These are phyloP conservation scores for Jackrogersella multiformis DNA, from an alignment of 495 filamentous ascomycete genomes.

Conservation along the genomic window DNA sequence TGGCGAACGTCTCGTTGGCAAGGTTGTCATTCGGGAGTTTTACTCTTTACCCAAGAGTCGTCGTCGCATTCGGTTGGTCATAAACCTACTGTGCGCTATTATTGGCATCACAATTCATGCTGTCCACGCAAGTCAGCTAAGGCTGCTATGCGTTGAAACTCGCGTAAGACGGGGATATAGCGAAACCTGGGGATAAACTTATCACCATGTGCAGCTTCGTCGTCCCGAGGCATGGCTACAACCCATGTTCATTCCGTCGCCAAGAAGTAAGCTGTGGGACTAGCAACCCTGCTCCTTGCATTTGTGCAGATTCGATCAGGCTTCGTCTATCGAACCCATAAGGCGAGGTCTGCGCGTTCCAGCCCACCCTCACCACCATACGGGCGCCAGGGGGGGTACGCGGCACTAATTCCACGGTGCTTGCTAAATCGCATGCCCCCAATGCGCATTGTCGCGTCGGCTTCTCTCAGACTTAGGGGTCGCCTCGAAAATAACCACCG, in stretches of 20 bases:
- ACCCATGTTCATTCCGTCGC: constrained; percentile 26
- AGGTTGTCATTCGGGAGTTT: constrained; percentile 4
- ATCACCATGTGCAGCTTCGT: constrained; percentile 27
- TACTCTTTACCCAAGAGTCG: constrained; percentile 8
- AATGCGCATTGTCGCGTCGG: constrained; percentile 9
- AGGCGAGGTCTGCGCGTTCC: constrained; percentile 20
- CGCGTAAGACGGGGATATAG: constrained; percentile 12
- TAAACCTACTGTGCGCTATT: constrained; percentile 3
- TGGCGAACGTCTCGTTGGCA: too few relatives aligned
- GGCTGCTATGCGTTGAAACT: constrained; percentile 20
- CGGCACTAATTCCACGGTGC: constrained; percentile 20
- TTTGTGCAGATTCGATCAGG: constrained; percentile 37
- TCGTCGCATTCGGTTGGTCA: constrained; percentile 1
- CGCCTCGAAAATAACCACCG: constrained; percentile 2
- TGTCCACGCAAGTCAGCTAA: constrained; percentile 7
- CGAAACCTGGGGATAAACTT: constrained; percentile 30
- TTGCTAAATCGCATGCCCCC: constrained; percentile 15
- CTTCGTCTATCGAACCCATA: constrained; percentile 38
- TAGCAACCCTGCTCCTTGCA: constrained; percentile 28
- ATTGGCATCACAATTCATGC: constrained; percentile 9
- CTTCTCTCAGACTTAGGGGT: constrained; percentile 12
- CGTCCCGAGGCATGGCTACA: constrained; percentile 19
- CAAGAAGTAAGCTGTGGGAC: constrained; percentile 32
- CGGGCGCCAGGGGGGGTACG: constrained; percentile 21
- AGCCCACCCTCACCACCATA: constrained; percentile 10